These are phyloP conservation scores for Candida frijolesensis DNA, from an alignment of 1,139 yeast genomes.

Conservation along the genomic window DNA sequence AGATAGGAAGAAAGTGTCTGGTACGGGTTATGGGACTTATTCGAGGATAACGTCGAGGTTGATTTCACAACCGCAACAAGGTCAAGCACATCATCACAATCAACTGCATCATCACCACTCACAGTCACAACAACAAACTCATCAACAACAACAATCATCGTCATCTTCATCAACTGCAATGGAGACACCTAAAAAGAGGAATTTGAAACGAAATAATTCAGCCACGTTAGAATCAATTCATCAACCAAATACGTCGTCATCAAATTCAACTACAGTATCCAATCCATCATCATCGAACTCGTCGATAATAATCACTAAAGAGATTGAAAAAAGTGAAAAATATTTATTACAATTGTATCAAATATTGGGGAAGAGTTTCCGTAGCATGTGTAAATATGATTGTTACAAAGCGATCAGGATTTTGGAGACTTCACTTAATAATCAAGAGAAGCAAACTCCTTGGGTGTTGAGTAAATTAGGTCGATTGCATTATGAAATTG, in stretches of 20 bases:
- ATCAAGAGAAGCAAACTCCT: conserved; percentile 69
- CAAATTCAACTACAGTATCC: conserved; percentile 8
- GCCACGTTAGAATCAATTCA: conserved; percentile 16
- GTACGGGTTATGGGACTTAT: conserved; percentile 29
- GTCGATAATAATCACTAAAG: conserved; percentile 23
- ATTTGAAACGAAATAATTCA: conserved; percentile 34
- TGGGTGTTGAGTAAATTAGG: conserved; percentile 87
- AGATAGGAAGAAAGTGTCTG: conserved; percentile 20
- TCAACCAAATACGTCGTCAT: conserved; percentile 4
- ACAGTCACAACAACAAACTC: background rate
- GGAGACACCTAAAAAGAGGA: conserved; percentile 16
- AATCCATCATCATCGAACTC: conserved; percentile 9
- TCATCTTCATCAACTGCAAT: background rate
- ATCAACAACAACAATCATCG: conserved; percentile 3
- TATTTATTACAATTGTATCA: conserved; percentile 56
- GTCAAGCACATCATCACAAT: conserved; percentile 8
- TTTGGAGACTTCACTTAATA: conserved; percentile 59
- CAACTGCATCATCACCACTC: background rate
- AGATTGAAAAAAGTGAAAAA: conserved; percentile 43
- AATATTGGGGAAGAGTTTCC: conserved; percentile 64
- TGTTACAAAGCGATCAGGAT: conserved; percentile 79
- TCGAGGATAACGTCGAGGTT: conserved; percentile 57
- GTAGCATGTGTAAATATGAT: conserved; percentile 68
- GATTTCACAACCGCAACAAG: conserved; percentile 44
- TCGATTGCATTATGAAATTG: conserved; percentile 81